Conservation (phyloP, 2,329 filamentous ascomycete species). For the Xylaria polymorpha region DNA sequence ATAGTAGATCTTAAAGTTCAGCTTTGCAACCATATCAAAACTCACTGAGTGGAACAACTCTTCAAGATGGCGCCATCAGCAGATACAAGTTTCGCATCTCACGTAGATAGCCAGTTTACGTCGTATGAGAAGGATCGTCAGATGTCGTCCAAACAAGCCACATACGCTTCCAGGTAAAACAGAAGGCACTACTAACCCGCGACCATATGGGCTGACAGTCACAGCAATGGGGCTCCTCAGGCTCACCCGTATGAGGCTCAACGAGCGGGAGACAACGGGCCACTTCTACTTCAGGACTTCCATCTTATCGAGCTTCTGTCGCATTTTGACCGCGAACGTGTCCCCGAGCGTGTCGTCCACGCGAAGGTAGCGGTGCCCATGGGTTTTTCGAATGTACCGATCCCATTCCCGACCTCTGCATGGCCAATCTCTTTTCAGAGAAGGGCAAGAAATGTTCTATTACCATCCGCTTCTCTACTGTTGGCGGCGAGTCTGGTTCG, state of each 20-base stretch:
- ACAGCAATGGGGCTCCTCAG: slow-evolving; percentile 45
- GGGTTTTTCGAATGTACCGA: slow-evolving; percentile 56
- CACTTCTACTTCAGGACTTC: slow-evolving; percentile 48
- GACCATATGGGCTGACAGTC: slow-evolving; percentile 9
- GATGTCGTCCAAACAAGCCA: slow-evolving; percentile 52
- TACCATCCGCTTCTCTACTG: slow-evolving; percentile 78
- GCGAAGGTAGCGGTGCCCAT: slow-evolving; percentile 40
- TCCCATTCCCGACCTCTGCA: slow-evolving; percentile 64
- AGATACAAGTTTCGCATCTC: slow-evolving; percentile 54
- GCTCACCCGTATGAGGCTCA: slow-evolving; percentile 44
- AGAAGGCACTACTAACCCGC: slow-evolving; percentile 39
- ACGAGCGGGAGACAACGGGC: slow-evolving; percentile 44
- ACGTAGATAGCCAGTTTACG: slow-evolving; percentile 52
- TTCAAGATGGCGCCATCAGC: slow-evolving; percentile 46
- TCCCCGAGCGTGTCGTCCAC: slow-evolving; percentile 44
- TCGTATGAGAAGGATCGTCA: slow-evolving; percentile 56
- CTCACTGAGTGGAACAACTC: slow-evolving; percentile 2
- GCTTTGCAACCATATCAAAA: background rate
- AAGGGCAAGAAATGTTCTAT: slow-evolving; percentile 76
- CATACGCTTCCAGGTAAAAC: slow-evolving; percentile 69
- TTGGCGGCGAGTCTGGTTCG: slow-evolving; percentile 75
- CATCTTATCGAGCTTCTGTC: slow-evolving; percentile 48
- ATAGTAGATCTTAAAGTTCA: too few relatives aligned
- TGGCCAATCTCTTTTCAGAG: slow-evolving; percentile 60
- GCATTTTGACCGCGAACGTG: slow-evolving; percentile 47